Evolutionary conservation across 495 filamentous ascomycete species (phyloP), one percentile per base, ranked within the genome.

Genomic region (Elasticomyces elasticus): DNA sequence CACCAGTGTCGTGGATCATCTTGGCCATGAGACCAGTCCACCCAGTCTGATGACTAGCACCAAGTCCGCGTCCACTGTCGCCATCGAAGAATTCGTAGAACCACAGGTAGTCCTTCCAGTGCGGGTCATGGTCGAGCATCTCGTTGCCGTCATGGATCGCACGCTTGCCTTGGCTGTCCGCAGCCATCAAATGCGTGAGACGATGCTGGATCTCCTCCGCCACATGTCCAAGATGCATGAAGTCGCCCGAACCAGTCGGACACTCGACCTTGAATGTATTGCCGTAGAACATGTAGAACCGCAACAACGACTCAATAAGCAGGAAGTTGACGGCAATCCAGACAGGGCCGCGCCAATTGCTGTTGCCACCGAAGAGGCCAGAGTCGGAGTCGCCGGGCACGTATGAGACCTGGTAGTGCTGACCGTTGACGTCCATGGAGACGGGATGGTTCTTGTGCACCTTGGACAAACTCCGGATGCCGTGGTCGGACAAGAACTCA

Each of bases 21-120:
- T 94, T 90, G 9, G 91, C 91, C 62, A 97, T 87, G 44, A 97
- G 64, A 0, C 91, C 92, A n/a, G 91, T 95, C 92, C 92, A 97
- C 5, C 91, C 91, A 56, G 88, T 94, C 66, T 97, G 91, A 69
- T 97, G 92, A 43, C 86, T 92, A 22, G 91, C 87, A 49, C 91
- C 91, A 7, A 96, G 74, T 5, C 92, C 91, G 48, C 88, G 82
- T 15, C 92, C 91, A 24, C 74, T 83, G 64, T 97, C 92, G 25
- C 87, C 91, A 61, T 97, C 90, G 62, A 97, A 97, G 73, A 94
- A 97, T 67, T 97, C 91, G 63, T 94, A 84, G 76, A 94, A 97
- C 84, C 87, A 95, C 55, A 96, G 70, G 62, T 94, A 79, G 64
- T 96, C 89, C 65, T 80, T 88, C 91, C 91, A 96, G 69, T 95